Evolutionary conservation across 495 filamentous ascomycete species (phyloP).

Genomic region (Podospora pseudoanserina): DNA sequence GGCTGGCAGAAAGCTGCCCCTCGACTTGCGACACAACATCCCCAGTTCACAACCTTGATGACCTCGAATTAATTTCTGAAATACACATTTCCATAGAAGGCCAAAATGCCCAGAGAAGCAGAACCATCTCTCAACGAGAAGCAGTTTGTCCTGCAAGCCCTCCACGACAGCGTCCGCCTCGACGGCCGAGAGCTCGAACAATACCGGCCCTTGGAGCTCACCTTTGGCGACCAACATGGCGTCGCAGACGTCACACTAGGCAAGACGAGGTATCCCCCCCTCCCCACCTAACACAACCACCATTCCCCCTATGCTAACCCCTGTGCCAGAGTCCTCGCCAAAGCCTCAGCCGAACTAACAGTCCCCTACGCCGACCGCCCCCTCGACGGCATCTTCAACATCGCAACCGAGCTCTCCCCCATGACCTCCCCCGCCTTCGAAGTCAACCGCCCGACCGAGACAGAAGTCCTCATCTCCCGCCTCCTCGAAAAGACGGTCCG

Average conservation of each 20-base stretch:
- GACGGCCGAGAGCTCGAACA: conserved; percentile 78
- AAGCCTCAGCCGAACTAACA: conserved; percentile 82
- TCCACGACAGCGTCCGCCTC: conserved; percentile 71
- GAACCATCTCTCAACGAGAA: conserved; percentile 77
- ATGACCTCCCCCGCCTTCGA: conserved; percentile 92
- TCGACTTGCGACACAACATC: conserved; percentile 7
- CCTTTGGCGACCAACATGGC: conserved; percentile 87
- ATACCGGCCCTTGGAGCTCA: conserved; percentile 70
- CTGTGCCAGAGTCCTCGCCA: conserved; percentile 64
- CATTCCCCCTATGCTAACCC: conserved; percentile 10
- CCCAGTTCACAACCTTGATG: conserved; percentile 19
- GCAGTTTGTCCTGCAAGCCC: conserved; percentile 69
- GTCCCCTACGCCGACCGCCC: conserved; percentile 82
- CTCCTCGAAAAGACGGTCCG: conserved; percentile 91
- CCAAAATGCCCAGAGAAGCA: conserved; percentile 79
- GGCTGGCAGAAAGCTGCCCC: conserved; percentile 32
- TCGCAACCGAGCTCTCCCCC: conserved; percentile 83
- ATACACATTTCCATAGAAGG: conserved; percentile 15
- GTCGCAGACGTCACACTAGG: conserved; percentile 85
- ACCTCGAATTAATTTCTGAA: conserved; percentile 1
- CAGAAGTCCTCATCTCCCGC: conserved; percentile 78
- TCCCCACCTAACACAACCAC: background rate
- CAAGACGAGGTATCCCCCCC: conserved; percentile 68
- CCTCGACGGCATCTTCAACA: conserved; percentile 91
- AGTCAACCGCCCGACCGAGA: conserved; percentile 72